A percentile compares a stretch with the other conserved stretches of the same genome.
These are phyloP conservation scores for Aspergillus heteromorphus DNA, from an alignment of 495 filamentous ascomycete species.

Conservation along the genomic window DNA sequence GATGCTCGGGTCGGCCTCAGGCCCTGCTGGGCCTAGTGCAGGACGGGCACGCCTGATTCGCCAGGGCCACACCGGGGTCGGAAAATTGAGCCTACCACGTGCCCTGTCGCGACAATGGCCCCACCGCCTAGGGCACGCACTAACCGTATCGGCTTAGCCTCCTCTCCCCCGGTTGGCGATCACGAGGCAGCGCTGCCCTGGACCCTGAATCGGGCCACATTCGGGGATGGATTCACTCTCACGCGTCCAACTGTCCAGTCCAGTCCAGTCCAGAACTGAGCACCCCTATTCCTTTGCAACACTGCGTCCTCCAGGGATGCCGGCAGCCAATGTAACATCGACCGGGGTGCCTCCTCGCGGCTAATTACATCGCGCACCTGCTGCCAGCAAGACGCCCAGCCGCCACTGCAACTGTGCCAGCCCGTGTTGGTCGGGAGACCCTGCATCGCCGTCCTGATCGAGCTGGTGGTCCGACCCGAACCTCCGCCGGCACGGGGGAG, in stretches of 20 bases:
- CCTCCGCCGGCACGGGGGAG: not conserved
- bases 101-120: not conserved
- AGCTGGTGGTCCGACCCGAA: not conserved
- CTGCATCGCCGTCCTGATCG: not conserved
- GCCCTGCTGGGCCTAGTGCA: slow-evolving; percentile 7
- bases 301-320: too few relatives aligned
- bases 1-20: slow-evolving; percentile 12
- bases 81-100: slow-evolving; percentile 18
- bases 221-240: too few relatives aligned
- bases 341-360: not conserved
- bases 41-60: slow-evolving; percentile 3
- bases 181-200: not conserved
- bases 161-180: not conserved
- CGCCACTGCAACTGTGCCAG: not conserved
- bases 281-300: too few relatives aligned
- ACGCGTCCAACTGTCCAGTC: too few relatives aligned
- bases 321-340: not conserved
- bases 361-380: not conserved
- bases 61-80: slow-evolving; percentile 4
- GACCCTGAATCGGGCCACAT: not conserved
- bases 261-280: too few relatives aligned
- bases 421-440: not conserved
- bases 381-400: not conserved
- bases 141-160: not conserved
- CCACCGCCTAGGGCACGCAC: not conserved